These are phyloP conservation scores for Bretziella fagacearum DNA, from an alignment of 2,329 filamentous ascomycete genomes.

Conservation along the genomic window DNA sequence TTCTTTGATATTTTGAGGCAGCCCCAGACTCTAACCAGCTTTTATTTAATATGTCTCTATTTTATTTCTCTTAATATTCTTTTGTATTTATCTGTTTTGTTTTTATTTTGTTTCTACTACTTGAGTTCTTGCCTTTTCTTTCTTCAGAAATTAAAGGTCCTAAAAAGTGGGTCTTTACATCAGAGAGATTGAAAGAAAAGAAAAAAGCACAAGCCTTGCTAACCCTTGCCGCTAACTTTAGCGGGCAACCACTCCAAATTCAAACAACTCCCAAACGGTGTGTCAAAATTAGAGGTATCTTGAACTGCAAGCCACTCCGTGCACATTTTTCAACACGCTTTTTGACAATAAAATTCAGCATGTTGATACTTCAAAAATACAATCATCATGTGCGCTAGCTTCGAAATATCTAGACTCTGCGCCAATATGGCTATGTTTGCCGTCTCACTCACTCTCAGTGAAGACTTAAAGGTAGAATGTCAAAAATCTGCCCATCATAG, in stretches of 20 bases:
- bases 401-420: background rate
- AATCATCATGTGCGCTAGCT: background rate
- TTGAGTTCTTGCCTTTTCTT: no score
- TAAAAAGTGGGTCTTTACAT: background rate
- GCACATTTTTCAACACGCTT: background rate
- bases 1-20: no score
- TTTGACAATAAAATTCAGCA: background rate
- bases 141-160: no score
- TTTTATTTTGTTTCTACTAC: no score
- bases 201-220: slow-evolving; percentile 3
- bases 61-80: no score
- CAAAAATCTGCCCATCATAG: background rate
- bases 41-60: no score
- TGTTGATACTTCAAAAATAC: background rate
- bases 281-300: background rate
- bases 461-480: no score
- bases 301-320: background rate
- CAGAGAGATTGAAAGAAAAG: background rate
- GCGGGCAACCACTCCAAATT: slow-evolving; percentile 1
- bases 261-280: background rate
- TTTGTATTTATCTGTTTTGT: no score
- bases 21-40: no score
- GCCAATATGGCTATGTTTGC: background rate
- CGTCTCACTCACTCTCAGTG: no score
- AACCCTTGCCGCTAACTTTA: slow-evolving; percentile 3